Evolutionary conservation across 1,139 yeast genomes (phyloP).

Genomic region (Saccharomycopsis hybrid): DNA sequence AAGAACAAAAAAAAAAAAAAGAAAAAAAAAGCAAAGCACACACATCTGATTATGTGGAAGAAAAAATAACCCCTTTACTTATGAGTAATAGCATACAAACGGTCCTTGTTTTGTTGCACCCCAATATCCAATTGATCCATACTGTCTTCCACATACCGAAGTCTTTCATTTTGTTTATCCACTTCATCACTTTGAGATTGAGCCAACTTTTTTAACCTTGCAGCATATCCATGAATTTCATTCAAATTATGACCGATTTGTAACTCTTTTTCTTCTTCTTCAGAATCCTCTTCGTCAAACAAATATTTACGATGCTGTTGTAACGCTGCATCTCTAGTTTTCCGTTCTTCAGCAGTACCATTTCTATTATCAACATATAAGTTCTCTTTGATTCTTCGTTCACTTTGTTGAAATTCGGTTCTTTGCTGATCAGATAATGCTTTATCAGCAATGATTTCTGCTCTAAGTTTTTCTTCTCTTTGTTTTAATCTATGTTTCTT

Average conservation of each 20-base stretch:
- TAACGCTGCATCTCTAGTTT: slow-evolving; percentile 32
- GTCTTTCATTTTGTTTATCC: slow-evolving; percentile 44
- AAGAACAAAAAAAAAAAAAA: too few relatives aligned
- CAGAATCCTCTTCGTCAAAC: slow-evolving; percentile 49
- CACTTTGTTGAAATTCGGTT: slow-evolving; percentile 38
- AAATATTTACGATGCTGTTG: slow-evolving; percentile 41
- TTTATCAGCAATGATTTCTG: slow-evolving; percentile 60
- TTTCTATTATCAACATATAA: slow-evolving; percentile 27
- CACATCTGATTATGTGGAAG: too few relatives aligned
- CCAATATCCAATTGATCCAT: slow-evolving; percentile 48
- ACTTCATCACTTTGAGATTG: slow-evolving; percentile 48
- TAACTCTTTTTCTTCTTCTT: slow-evolving; percentile 54
- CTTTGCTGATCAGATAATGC: slow-evolving; percentile 37
- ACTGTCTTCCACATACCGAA: slow-evolving; percentile 45
- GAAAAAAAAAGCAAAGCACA: too few relatives aligned
- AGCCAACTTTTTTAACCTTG: slow-evolving; percentile 46
- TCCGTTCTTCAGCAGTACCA: slow-evolving; percentile 29
- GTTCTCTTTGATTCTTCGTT: slow-evolving; percentile 42
- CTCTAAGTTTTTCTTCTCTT: slow-evolving; percentile 64
- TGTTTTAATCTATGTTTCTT: slow-evolving; percentile 70
- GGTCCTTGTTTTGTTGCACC: slow-evolving; percentile 42
- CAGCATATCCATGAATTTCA: slow-evolving; percentile 41
- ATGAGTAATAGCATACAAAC: slow-evolving; percentile 29
- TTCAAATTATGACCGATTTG: slow-evolving; percentile 51
- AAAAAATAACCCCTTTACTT: background rate